Conservation (phyloP, 352 stramenopile species). For the Globisporangium spinosum region DNA sequence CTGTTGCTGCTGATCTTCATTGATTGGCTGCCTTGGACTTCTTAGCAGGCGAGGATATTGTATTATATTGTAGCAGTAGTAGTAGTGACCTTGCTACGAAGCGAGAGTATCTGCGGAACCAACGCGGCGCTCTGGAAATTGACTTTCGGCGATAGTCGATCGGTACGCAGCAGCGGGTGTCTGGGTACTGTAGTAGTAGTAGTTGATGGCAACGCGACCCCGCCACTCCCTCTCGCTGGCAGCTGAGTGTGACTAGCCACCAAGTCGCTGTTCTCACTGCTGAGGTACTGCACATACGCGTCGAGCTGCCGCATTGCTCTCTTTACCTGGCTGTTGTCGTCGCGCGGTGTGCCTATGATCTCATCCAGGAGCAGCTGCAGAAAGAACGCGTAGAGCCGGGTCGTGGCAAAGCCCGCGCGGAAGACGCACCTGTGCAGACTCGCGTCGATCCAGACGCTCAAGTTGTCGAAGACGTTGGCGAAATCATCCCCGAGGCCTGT, state of each 20-base stretch:
- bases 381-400: slow-evolving; percentile 29
- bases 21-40: neutral
- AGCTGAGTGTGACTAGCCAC: neutral
- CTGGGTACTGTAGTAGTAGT: neutral
- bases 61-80: neutral
- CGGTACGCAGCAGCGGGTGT: neutral
- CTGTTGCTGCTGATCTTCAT: slow-evolving; percentile 6
- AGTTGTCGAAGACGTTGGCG: slow-evolving; percentile 30
- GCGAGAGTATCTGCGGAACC: slow-evolving; percentile 23
- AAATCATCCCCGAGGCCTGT: neutral
- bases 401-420: slow-evolving; percentile 35
- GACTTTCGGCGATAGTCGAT: slow-evolving; percentile 15
- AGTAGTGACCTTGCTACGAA: slow-evolving; percentile 6
- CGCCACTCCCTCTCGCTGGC: neutral
- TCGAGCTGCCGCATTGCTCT: slow-evolving; percentile 18
- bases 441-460: slow-evolving; percentile 40
- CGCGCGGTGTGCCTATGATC: slow-evolving; percentile 15
- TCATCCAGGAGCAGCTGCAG: slow-evolving; percentile 27
- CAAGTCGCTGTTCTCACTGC: neutral
- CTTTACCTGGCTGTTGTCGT: neutral
- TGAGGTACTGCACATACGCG: slow-evolving; percentile 28
- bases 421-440: slow-evolving; percentile 14
- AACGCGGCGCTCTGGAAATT: slow-evolving; percentile 11
- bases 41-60: neutral
- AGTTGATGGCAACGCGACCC: neutral